Base-by-base conservation (phyloP, 768 basidiomycete genomes). In the Coprinellus aureogranulatus region DNA sequence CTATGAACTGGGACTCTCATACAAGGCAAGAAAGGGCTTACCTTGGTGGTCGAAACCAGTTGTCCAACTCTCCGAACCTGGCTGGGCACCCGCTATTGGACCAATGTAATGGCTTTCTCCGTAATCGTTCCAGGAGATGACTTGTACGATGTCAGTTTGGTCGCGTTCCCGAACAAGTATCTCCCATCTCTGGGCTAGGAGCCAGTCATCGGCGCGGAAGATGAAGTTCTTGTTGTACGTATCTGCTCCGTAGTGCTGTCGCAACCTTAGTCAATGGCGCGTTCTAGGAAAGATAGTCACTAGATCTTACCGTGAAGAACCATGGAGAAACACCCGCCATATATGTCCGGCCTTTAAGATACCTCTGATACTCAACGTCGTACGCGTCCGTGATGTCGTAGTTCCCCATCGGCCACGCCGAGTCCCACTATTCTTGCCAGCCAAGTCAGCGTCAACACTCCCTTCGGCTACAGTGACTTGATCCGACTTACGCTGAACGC, bases 31-130 rank as follows among this genome's bases (percentile, higher is more conserved):
- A 20, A 41, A 10, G 2, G 14, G 49, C 63, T 37, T 23, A 70
- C 72, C 72, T 61, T 66, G 64, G 61, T 82, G 81, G 53, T 78
- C 71, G 60, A 79, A 84, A 1, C 85, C 85, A 60, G 81, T 64
- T 26, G 83, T 82, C 86, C 87, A 89, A 11, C 76, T 73, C 58
- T 86, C 72, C n/a, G 83, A 85, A 54, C 78, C 76, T 1, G 88
- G 86, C 68, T 85, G 84, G 16, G 70, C 79, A 10, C 85, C 84
- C 52, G 76, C 74, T 53, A 87, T 76, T 2, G 87, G 87, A 20
- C 85, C 88, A 37, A 90, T 69, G 67, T 90, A 90, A 65, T 89
- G 86, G n/a, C 82, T 84, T 69, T 88, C 87, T 63, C 86, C 85
- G 61, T 78, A 88, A 66, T 88, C 83, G 70, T 89, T 88, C 86